Conservation (phyloP, 441 rosid species). For the Pelargonium fulgidum region DNA sequence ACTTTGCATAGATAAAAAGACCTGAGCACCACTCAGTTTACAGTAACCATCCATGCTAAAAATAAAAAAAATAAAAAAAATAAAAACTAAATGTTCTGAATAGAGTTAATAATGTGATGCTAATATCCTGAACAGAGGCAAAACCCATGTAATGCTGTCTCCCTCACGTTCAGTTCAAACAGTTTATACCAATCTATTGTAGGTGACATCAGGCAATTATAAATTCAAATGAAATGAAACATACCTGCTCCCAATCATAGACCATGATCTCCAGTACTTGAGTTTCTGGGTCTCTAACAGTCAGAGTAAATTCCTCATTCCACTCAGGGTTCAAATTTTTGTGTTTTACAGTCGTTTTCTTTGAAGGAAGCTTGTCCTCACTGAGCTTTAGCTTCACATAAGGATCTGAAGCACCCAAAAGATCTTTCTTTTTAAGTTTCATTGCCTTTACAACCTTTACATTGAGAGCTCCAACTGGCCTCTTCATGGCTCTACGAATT, state of each 20-base stretch:
- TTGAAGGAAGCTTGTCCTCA: conserved; percentile 22
- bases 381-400: conserved; percentile 27
- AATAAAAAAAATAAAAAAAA: too few relatives aligned
- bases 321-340: conserved; percentile 29
- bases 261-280: conserved; percentile 27
- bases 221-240: not conserved
- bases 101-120: too few relatives aligned
- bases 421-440: conserved; percentile 28
- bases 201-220: too few relatives aligned
- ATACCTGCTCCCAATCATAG: conserved; percentile 49
- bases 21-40: too few relatives aligned
- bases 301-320: conserved; percentile 27
- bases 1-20: too few relatives aligned
- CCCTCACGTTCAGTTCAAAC: too few relatives aligned
- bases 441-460: conserved; percentile 25
- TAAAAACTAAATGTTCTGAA: too few relatives aligned
- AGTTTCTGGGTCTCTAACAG: conserved; percentile 26
- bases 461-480: conserved; percentile 23
- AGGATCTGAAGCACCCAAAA: conserved; percentile 30
- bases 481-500: conserved; percentile 19
- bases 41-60: too few relatives aligned
- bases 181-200: too few relatives aligned
- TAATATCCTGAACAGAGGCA: not conserved
- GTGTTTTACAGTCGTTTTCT: conserved; percentile 25
- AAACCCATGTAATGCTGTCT: not conserved